Conservation (phyloP, 192 early-diverging fungal genomes). For the Coemansia aciculifera region DNA sequence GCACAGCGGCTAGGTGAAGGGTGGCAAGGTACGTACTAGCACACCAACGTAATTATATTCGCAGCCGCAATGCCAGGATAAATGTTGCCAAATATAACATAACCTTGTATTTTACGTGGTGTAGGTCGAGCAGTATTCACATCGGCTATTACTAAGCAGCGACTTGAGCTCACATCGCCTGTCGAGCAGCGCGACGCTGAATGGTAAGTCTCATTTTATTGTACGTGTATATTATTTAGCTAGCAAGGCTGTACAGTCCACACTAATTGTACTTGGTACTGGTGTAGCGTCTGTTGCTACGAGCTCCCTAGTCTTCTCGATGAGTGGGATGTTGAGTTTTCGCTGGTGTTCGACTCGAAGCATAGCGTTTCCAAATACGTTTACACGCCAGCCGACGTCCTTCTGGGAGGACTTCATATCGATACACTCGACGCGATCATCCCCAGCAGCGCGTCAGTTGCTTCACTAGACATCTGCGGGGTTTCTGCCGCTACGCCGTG, state of each 20-base stretch:
- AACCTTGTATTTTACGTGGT: background rate
- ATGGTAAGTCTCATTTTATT: constrained; percentile 12
- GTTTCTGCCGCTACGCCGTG: background rate
- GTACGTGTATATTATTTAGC: background rate
- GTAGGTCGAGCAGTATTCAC: constrained; percentile 11
- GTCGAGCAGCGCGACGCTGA: constrained; percentile 11
- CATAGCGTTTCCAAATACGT: constrained; percentile 22
- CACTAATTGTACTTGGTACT: background rate
- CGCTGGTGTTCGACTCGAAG: constrained; percentile 24
- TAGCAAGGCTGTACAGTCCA: background rate
- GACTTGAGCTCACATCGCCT: constrained; percentile 2
- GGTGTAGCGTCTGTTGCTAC: constrained; percentile 23
- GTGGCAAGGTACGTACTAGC: constrained; percentile 24
- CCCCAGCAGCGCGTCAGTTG: background rate
- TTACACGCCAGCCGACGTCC: background rate
- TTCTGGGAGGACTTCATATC: constrained; percentile 18
- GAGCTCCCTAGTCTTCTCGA: constrained; percentile 21
- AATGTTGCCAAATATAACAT: background rate
- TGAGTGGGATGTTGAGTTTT: constrained; percentile 28
- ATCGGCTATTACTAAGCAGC: constrained; percentile 11
- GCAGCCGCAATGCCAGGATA: background rate
- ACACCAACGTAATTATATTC: background rate
- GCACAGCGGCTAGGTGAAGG: constrained; percentile 24
- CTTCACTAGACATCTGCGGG: background rate
- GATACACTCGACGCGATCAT: constrained; percentile 30